Evolutionary conservation across 805 yeast genomes (phyloP), one percentile per base, ranked within the genome.

Genomic region (Candida quercuum): DNA sequence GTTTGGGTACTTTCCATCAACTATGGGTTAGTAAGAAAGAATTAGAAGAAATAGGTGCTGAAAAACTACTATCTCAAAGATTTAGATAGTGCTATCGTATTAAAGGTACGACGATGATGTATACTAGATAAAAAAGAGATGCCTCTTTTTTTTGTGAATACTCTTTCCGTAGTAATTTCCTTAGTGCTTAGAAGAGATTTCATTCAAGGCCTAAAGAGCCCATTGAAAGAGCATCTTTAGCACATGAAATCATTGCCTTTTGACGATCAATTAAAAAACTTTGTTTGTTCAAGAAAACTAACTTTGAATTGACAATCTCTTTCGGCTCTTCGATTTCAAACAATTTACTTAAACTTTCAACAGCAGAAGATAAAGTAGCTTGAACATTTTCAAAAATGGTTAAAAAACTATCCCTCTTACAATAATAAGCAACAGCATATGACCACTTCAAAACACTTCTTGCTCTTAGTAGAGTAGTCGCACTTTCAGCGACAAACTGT

Each of bases 1-100:
- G 93, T 36, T 69, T 89, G 49, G 97, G 97, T 24, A 86, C 96
- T 3, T 89, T 89, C 70, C 97, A 89, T 59, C 97, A 89, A 60
- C 66, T 85, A 63, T 89, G 96, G 96, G 95, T 89, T 2, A 83
- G 89, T 29, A 81, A 78, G 53, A 76, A 75, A 47, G 97, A 89
- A 60, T 85, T 81, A 51, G 87, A 86, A 43, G 96, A 89, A 59
- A 86, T 79, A 19, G 97, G 97, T 6, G 78, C 79, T 11, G 93
- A 86, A 39, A 76, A 87, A 57, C 69, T 89, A 39, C 71, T 86
- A 40, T 75, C 76, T 39, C 91, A 83, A 59, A 72, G 96, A 63
- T 88, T 88, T 61, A 80, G 95, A 63, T 88, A 59, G 54, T 2
- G 20, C 6, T 18, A 23, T 16, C 15, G 7, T 29, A n/a, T 15